Evolutionary conservation across 495 filamentous ascomycete genomes (phyloP), one percentile per base, ranked within the genome.

Genomic region (Darksidea phi): DNA sequence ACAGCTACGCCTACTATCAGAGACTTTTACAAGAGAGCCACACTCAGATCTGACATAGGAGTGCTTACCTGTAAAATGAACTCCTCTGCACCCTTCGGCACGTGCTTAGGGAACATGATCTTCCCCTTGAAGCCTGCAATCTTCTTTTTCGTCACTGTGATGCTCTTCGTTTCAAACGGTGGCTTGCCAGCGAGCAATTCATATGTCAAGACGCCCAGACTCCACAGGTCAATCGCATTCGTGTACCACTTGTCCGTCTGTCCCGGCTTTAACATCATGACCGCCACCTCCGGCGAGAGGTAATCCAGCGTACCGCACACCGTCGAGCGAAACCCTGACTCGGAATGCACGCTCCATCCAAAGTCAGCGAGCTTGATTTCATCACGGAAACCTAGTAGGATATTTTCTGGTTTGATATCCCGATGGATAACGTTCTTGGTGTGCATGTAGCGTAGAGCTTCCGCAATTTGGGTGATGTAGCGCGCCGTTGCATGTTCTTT

Each of bases 401-500:
- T 98, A 59, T 98, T 98, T 72, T 98, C 94, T 1, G 94, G 94
- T 73, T 98, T 98, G 71, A 97, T 95, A 65, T 98, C 94, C 46
- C 94, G 89, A 74, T 98, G 94, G 8, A 96, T 92, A 68, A 97
- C 94, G 64, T 91, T 91, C 93, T 73, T 98, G 91, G 89, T 96
- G 59, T 43, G 63, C 78, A 97, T 67, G 74, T 97, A 96, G 67
- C 92, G 94, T 56, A 97, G 77, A 2, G 91, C 93, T 54, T 96
- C 86, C 59, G 97, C 94, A 15, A 98, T 75, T 72, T 98, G 94
- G 11, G 82, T 77, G 66, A 97, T 95, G 6, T 97, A 80, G 70
- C 87, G 90, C 25, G 91, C 84, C 12, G 87, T 79, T 64, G 96
- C 88, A 8, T 75, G 76, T 71, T 98, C 94, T 2, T 82, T 84